phyloP scores from a whole-genome alignment of 345 rosid species.

The Euclidium syriacum region DNA sequence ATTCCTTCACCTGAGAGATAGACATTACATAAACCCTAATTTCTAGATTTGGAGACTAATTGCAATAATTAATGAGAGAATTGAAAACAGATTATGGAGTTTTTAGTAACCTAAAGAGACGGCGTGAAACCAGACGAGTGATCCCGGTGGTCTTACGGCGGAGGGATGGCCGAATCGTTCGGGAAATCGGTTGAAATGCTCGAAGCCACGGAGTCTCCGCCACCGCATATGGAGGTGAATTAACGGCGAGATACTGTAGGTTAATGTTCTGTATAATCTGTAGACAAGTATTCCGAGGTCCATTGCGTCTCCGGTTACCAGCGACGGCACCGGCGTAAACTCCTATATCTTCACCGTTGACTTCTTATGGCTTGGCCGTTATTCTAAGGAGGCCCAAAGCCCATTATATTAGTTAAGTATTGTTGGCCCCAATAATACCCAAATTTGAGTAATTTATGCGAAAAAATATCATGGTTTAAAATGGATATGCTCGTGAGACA shows the following conservation, averaged over 20 bases:
- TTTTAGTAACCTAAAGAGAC: slow-evolving; percentile 64
- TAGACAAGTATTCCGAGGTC: slow-evolving; percentile 43
- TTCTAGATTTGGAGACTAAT: not conserved
- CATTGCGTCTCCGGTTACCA: slow-evolving; percentile 4
- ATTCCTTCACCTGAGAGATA: slow-evolving; percentile 73
- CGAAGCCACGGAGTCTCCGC: slow-evolving; percentile 68
- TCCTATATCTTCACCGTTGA: slow-evolving; percentile 5
- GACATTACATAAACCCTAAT: not conserved
- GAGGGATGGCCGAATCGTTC: slow-evolving; percentile 84
- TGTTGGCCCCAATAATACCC: not conserved
- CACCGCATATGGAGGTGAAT: slow-evolving; percentile 60
- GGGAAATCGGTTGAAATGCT: slow-evolving; percentile 69
- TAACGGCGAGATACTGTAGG: slow-evolving; percentile 55
- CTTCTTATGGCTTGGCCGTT: not conserved
- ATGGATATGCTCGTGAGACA: too few species aligned
- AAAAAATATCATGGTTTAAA: too few species aligned
- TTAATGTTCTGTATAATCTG: slow-evolving; percentile 64
- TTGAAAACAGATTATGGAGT: not conserved
- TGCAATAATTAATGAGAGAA: not conserved
- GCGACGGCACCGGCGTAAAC: slow-evolving; percentile 23
- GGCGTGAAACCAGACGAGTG: slow-evolving; percentile 88
- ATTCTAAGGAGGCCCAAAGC: not conserved
- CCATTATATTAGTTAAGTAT: not conserved
- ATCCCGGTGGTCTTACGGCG: slow-evolving; percentile 58
- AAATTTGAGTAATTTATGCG: too few species aligned